Conservation (phyloP, 2,329 filamentous ascomycete species). For the Ophiostoma montium region DNA sequence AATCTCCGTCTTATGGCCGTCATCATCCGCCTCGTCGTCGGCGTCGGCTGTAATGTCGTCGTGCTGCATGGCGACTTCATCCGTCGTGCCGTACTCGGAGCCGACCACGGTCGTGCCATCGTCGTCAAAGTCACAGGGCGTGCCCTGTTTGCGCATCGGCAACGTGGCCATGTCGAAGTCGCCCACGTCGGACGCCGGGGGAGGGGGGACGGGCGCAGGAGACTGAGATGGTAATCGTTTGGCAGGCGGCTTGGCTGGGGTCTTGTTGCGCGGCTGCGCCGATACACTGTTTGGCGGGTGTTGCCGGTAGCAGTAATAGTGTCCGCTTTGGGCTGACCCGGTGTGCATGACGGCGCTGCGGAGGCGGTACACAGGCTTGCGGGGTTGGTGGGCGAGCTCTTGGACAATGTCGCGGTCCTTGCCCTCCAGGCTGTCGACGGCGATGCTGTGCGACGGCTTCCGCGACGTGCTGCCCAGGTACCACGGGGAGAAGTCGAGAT, state of each 20-base stretch:
- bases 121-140: too few relatives aligned
- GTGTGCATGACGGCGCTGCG: not conserved
- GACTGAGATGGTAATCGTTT: too few relatives aligned
- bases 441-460: not conserved
- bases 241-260: too few relatives aligned
- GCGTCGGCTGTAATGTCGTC: conserved; percentile 21
- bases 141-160: too few relatives aligned
- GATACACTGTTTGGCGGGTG: not conserved
- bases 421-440: not conserved
- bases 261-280: too few relatives aligned
- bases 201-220: too few relatives aligned
- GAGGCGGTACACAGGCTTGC: not conserved
- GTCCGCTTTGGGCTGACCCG: not conserved
- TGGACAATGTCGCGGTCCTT: not conserved
- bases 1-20: too few relatives aligned
- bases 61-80: too few relatives aligned
- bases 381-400: not conserved
- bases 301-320: not conserved
- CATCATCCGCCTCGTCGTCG: too few relatives aligned
- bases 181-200: too few relatives aligned
- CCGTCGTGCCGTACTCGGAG: conserved; percentile 57
- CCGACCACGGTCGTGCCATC: conserved; percentile 46
- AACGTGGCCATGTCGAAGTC: too few relatives aligned
- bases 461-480: conserved; percentile 44
- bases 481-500: conserved; percentile 71